A percentile compares a stretch with the other conserved stretches of the same genome.
Evolutionary conservation across 495 filamentous ascomycete species (phyloP).

Genomic region (Delitschia confertaspora): DNA sequence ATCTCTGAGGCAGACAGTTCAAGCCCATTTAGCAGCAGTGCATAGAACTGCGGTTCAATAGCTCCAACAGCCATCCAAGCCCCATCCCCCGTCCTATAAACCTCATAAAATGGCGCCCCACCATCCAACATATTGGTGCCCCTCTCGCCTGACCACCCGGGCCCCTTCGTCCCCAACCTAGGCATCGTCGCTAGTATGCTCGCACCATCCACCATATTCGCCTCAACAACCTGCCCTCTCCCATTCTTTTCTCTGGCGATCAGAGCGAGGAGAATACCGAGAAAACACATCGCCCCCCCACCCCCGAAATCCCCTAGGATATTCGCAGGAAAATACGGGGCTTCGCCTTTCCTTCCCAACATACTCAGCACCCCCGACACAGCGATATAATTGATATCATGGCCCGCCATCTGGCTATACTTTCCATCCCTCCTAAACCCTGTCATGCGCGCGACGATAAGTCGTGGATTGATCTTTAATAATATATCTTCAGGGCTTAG

Average conservation of each 20-base stretch:
- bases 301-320: slow-evolving; percentile 86
- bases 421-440: slow-evolving; percentile 81
- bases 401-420: slow-evolving; percentile 84
- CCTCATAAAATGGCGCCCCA: slow-evolving; percentile 80
- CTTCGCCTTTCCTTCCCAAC: slow-evolving; percentile 58
- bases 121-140: slow-evolving; percentile 75
- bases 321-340: slow-evolving; percentile 72
- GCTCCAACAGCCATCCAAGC: slow-evolving; percentile 85
- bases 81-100: slow-evolving; percentile 75
- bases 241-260: slow-evolving; percentile 47
- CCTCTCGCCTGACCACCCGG: slow-evolving; percentile 51
- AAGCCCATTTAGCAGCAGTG: slow-evolving; percentile 54
- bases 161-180: slow-evolving; percentile 50
- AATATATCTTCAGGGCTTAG: slow-evolving; percentile 60
- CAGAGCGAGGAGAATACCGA: slow-evolving; percentile 55
- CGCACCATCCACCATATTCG: slow-evolving; percentile 91
- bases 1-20: slow-evolving; percentile 45
- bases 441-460: slow-evolving; percentile 78
- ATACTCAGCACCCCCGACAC: slow-evolving; percentile 71
- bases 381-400: slow-evolving; percentile 95
- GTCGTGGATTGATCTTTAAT: slow-evolving; percentile 55
- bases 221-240: slow-evolving; percentile 76
- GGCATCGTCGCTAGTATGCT: slow-evolving; percentile 70
- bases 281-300: slow-evolving; percentile 69
- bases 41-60: slow-evolving; percentile 79